Base-by-base conservation (phyloP, 306 rosid species). In the Trifolium repens region DNA sequence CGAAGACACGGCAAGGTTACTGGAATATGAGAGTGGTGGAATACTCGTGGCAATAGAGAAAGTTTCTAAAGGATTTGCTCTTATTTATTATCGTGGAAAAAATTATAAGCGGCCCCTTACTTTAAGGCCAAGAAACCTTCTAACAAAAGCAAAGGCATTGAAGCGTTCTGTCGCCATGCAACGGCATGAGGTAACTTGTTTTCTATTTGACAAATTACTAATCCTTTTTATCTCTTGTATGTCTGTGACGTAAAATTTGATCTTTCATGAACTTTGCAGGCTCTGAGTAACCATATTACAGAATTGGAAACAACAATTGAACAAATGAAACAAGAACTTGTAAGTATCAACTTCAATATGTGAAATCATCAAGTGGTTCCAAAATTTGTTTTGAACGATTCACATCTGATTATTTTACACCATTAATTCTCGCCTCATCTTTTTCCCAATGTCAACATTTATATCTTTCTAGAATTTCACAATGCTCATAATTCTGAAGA, bases 51-150 rank as follows among this genome's bases (percentile, higher is more conserved):
- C 98, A 57, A 90, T 96, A 82, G 98, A 90, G 73, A 88, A 89
- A 84, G 88, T 90, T 73, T 86, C 99, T 39, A 96, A 96, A 78
- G 99, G 91, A 17, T 90, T 71, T 85, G 85, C 90, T 76, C 87
- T 96, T 80, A 89, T 92, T 78, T 96, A 88, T 83, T 96, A 96
- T 79, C 99, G 99, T 15, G 99, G 99, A 82, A 96, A 96, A 89
- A 96, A 96, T 82, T 96, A 96, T 69, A 85, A 74, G 74, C 90
- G 99, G 43, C 99, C 99, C 53, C 83, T 96, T 73, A 89, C 87
- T 81, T 3, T 92, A 50, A 92, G 99, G 87, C 98, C 99, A 42
- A 88, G 93, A 85, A 96, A 96, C 87, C 91, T 96, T 67, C 86
- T 96, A 69, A 90, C 98, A 0, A 96, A 92, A 87, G 93, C 93